Evolutionary conservation across 2,329 filamentous ascomycete genomes (phyloP).

Genomic region (Colletotrichum falcatum): DNA sequence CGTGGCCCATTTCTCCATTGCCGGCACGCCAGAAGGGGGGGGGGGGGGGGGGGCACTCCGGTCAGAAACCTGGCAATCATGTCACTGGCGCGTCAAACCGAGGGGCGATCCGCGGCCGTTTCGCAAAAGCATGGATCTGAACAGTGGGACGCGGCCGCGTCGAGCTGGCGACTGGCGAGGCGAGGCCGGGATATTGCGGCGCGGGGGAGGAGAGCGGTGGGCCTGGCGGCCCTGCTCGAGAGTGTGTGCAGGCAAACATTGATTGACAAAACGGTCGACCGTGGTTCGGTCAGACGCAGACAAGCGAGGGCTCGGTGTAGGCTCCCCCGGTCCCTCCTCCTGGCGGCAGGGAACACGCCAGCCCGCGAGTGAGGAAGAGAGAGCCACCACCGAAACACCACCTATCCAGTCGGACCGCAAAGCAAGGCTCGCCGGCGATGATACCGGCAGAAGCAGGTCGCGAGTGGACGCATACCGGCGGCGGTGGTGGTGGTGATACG

Average conservation of each 20-base stretch:
- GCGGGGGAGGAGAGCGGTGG: too few species aligned
- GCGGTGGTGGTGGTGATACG: not conserved
- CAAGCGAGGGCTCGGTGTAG: conserved; percentile 10
- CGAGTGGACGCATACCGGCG: not conserved
- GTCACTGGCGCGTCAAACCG: conserved; percentile 1
- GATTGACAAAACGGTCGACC: not conserved
- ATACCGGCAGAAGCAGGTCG: conserved; percentile 21
- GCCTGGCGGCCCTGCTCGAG: too few species aligned
- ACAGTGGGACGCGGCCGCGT: not conserved
- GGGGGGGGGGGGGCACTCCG: not conserved
- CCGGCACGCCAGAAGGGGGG: not conserved
- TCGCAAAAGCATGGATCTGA: not conserved
- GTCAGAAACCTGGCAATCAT: not conserved
- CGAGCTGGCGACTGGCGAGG: not conserved
- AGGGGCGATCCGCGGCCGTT: not conserved
- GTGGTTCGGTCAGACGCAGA: not conserved
- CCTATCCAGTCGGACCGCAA: not conserved
- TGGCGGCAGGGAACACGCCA: not conserved
- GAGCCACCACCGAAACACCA: not conserved
- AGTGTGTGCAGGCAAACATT: not conserved
- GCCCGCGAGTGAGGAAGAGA: too few species aligned
- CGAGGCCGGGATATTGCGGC: not conserved
- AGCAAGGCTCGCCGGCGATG: conserved; percentile 5
- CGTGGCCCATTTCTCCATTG: not conserved
- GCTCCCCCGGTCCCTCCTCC: too few species aligned